Conservation (phyloP, 352 stramenopile species). For the Phytophthora foliorum region DNA sequence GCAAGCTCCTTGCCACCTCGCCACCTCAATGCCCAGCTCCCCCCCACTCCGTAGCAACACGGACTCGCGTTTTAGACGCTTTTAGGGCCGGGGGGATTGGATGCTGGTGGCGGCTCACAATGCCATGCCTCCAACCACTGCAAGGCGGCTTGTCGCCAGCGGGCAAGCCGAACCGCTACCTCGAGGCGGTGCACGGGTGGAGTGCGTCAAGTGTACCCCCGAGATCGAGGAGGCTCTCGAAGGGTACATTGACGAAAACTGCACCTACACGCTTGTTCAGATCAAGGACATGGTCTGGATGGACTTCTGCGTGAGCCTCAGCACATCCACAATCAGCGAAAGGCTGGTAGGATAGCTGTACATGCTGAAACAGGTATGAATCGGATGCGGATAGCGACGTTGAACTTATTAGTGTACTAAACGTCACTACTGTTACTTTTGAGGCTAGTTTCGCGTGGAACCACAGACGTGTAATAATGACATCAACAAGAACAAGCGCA, state of each 20-base stretch:
- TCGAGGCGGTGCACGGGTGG: background rate
- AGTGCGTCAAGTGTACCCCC: background rate
- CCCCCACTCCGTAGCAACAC: background rate
- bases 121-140: background rate
- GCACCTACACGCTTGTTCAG: conserved; percentile 1
- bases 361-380: conserved; percentile 17
- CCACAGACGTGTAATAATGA: conserved; percentile 19
- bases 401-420: background rate
- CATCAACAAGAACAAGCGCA: conserved; percentile 8
- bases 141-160: background rate
- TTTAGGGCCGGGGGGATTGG: background rate
- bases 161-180: background rate
- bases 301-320: background rate
- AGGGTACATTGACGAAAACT: conserved; percentile 6
- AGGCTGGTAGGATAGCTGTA: conserved; percentile 6
- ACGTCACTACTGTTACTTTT: background rate
- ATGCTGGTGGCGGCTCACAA: conserved; percentile 2
- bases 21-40: background rate
- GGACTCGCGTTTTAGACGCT: background rate
- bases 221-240: conserved; percentile 10
- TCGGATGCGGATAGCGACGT: conserved; percentile 3
- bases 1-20: background rate
- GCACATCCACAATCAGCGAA: background rate
- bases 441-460: background rate
- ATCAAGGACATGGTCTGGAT: background rate